These are phyloP conservation scores for Saccharomyces hybrid DNA, from an alignment of 1,139 yeast species.

Conservation along the genomic window DNA sequence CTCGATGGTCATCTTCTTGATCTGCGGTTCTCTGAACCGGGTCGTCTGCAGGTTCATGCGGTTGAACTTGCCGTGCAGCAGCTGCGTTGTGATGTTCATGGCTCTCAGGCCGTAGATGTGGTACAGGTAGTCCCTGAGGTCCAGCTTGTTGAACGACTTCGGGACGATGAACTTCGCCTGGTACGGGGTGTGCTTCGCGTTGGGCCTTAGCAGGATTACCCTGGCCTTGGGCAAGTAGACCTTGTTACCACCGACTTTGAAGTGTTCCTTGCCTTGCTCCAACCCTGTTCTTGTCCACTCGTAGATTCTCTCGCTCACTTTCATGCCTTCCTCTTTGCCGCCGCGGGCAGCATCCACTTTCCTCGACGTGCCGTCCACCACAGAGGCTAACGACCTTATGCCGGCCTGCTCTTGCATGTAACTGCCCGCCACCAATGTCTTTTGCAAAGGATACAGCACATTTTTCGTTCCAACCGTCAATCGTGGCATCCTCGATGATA, in stretches of 20 bases:
- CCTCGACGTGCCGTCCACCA: not conserved
- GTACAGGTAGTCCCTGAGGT: constrained; percentile 83
- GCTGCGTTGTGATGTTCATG: constrained; percentile 76
- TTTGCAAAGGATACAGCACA: not conserved
- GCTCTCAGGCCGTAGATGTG: constrained; percentile 84
- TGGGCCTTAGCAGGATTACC: constrained; percentile 70
- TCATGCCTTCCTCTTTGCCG: not conserved
- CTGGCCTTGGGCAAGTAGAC: constrained; percentile 81
- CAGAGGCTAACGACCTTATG: not conserved
- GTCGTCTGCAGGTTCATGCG: constrained; percentile 58
- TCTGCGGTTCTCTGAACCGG: constrained; percentile 72
- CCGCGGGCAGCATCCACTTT: not conserved
- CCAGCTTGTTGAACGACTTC: constrained; percentile 81
- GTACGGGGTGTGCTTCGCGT: constrained; percentile 90
- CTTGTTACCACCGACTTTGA: constrained; percentile 64
- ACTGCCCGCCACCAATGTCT: not conserved
- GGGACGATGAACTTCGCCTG: constrained; percentile 95
- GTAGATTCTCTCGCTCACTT: constrained; percentile 28
- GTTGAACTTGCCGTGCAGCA: constrained; percentile 63
- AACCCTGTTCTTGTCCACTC: constrained; percentile 47
- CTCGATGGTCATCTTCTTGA: constrained; percentile 90
- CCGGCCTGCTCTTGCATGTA: not conserved
- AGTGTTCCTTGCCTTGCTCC: constrained; percentile 66
- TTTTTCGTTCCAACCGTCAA: not conserved
- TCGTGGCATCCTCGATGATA: not conserved